A percentile compares a stretch with the other conserved stretches of the same genome.
These are phyloP conservation scores for Penicillium taxi DNA, from an alignment of 495 filamentous ascomycete genomes.

Conservation along the genomic window DNA sequence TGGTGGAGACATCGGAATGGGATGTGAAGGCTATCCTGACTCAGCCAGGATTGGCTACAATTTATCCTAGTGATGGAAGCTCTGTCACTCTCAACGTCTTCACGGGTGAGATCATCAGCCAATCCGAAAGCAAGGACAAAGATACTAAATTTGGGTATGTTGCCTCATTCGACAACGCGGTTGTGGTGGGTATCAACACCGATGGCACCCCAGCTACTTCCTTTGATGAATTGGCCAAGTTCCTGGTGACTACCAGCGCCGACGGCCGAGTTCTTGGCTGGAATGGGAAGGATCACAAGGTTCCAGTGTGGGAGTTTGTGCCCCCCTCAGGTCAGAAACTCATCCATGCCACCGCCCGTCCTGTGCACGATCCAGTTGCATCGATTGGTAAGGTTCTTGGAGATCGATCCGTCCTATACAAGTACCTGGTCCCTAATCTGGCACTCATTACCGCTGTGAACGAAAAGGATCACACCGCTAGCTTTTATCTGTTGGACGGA, in stretches of 20 bases:
- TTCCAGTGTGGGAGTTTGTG: slow-evolving; percentile 66
- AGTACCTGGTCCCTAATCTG: slow-evolving; percentile 88
- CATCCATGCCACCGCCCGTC: slow-evolving; percentile 54
- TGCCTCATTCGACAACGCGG: slow-evolving; percentile 20
- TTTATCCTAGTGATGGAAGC: slow-evolving; percentile 52
- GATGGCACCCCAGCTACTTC: slow-evolving; percentile 28
- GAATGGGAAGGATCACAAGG: slow-evolving; percentile 36
- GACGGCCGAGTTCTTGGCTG: slow-evolving; percentile 57
- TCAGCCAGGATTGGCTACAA: slow-evolving; percentile 48
- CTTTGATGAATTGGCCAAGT: slow-evolving; percentile 20
- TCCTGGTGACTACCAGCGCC: slow-evolving; percentile 54
- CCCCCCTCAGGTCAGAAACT: slow-evolving; percentile 60
- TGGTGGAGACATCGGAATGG: slow-evolving; percentile 53
- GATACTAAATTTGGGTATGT: slow-evolving; percentile 25
- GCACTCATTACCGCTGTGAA: slow-evolving; percentile 66
- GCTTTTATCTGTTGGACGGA: slow-evolving; percentile 78
- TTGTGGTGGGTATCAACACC: slow-evolving; percentile 25
- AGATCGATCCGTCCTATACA: slow-evolving; percentile 88
- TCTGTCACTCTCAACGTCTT: slow-evolving; percentile 47
- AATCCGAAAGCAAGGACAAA: slow-evolving; percentile 21
- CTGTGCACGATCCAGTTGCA: slow-evolving; percentile 76
- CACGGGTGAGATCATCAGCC: slow-evolving; percentile 48
- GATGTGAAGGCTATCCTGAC: slow-evolving; percentile 60
- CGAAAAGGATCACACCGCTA: slow-evolving; percentile 43
- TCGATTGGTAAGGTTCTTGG: slow-evolving; percentile 92